Conservation (phyloP, 2,329 filamentous ascomycete species). For the Talaromyces sp. region DNA sequence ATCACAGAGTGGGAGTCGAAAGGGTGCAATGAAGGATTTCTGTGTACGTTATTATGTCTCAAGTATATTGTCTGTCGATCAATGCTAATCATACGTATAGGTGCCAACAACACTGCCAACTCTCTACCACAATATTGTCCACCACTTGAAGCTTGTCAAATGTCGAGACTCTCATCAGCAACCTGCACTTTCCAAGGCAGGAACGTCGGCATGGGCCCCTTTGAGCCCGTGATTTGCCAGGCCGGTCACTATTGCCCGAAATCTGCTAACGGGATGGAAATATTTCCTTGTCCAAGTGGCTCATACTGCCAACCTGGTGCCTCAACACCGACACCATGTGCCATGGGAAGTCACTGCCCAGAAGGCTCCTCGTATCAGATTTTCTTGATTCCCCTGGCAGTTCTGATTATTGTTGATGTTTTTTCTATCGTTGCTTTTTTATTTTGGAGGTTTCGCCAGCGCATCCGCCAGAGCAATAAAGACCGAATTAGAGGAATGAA, state of each 20-base stretch:
- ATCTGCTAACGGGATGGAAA: not conserved
- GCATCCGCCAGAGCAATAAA: conserved; percentile 3
- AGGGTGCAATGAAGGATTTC: conserved; percentile 5
- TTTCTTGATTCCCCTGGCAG: conserved; percentile 3
- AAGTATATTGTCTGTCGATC: not conserved
- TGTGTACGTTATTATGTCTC: not conserved
- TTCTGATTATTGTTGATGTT: conserved; percentile 2
- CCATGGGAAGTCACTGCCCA: conserved; percentile 3
- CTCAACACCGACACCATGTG: conserved; percentile 4
- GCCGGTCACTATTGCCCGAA: conserved; percentile 8
- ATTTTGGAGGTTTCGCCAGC: not conserved
- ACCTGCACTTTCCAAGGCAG: conserved; percentile 7
- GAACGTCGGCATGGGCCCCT: conserved; percentile 7
- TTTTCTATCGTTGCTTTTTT: not conserved
- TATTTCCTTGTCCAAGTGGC: not conserved
- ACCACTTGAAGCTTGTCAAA: conserved; percentile 7
- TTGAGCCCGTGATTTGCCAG: conserved; percentile 9
- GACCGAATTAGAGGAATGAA: conserved; percentile 1
- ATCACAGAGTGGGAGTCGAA: conserved; percentile 5
- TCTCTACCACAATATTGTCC: conserved; percentile 11
- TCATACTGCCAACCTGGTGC: conserved; percentile 10
- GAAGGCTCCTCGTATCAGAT: conserved; percentile 2
- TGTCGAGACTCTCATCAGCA: not conserved
- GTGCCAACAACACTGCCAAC: conserved; percentile 9
- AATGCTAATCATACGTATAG: not conserved